Evolutionary conservation across 306 rosid species (phyloP), one percentile per base, ranked within the genome.

Genomic region (Cyamopsis tetragonoloba): DNA sequence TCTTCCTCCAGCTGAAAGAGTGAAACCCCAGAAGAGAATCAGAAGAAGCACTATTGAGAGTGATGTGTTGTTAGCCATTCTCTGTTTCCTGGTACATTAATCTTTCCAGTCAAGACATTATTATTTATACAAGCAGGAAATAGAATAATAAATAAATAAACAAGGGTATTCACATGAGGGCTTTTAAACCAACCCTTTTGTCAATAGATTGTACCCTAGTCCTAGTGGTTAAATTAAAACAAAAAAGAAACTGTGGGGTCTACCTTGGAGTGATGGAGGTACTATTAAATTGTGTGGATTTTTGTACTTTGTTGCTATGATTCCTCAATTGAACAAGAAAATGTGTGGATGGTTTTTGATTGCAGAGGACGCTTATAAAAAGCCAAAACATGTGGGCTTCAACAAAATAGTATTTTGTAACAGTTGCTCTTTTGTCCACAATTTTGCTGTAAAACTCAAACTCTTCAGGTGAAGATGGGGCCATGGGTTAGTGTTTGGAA

Each of bases 211-310:
- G 53, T 23, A 55, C 67, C n/a, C n/a, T n/a, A n/a, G n/a, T n/a
- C n/a, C 22, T 55, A 56, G 68, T 47, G 59, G 82, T 46, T 18
- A 46, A 77, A 48, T 56, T 27, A 19, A 71, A 26, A 64, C 38
- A 20, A 38, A 0, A n/a, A n/a, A n/a, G n/a, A n/a, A n/a, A n/a
- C n/a, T 39, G 78, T 77, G 74, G 82, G 82, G 82, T 49, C 82
- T 12, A 71, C 62, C 1, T 37, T 28, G 37, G 70, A 46, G 44
- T 13, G 11, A 47, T 28, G 37, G 70, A 46, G 44, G 13, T 15
- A 57, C 19, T 49, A 64, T 54, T 63, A 77, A 24, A 71, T 28
- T 44, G 53, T 17, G 42, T 20, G n/a, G 0, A 51, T 2, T 71
- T 70, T 77, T 70, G 77, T 72, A 77, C 13, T 70, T 70, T 63